Evolutionary conservation across 2,329 filamentous ascomycete species (phyloP).

Genomic region (Hypoxylon sp.): DNA sequence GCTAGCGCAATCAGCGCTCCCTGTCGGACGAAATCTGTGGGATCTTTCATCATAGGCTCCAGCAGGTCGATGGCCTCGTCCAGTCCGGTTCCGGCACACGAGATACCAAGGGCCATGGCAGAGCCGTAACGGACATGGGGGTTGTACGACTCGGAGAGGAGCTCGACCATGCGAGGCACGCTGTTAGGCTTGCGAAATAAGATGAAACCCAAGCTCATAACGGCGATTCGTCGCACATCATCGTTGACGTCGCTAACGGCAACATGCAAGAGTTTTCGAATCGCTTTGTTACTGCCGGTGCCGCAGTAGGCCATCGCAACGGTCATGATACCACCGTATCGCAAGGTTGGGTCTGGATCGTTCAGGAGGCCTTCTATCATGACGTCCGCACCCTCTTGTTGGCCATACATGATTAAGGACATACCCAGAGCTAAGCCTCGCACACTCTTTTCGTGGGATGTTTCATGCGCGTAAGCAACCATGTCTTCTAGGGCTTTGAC

Average conservation of each 20-base stretch:
- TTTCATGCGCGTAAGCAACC: slow-evolving; percentile 98
- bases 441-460: slow-evolving; percentile 98
- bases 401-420: slow-evolving; percentile 97
- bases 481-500: slow-evolving; percentile 93
- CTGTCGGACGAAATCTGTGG: slow-evolving; percentile 97
- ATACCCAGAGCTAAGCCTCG: slow-evolving; percentile 95
- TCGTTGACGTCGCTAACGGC: slow-evolving; percentile 99
- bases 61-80: slow-evolving; percentile 96
- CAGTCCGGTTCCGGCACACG: slow-evolving; percentile 94
- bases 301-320: slow-evolving; percentile 97
- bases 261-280: slow-evolving; percentile 93
- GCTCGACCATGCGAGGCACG: slow-evolving; percentile 98
- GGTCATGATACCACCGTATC: slow-evolving; percentile 99
- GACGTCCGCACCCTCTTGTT: slow-evolving; percentile 93
- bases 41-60: slow-evolving; percentile 99
- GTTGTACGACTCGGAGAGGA: slow-evolving; percentile 98
- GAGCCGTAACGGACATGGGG: slow-evolving; percentile 98
- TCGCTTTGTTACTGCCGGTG: slow-evolving; percentile 97
- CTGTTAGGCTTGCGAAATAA: slow-evolving; percentile 97
- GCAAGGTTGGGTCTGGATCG: slow-evolving; percentile 91
- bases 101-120: slow-evolving; percentile 98
- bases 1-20: slow-evolving; percentile 92
- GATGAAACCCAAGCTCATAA: slow-evolving; percentile 98
- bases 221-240: slow-evolving; percentile 93
- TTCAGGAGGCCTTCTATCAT: slow-evolving; percentile 93